A percentile compares a stretch with the other conserved stretches of the same genome.
Conservation (phyloP, 1,139 yeast species). For the Candida sp. region DNA sequence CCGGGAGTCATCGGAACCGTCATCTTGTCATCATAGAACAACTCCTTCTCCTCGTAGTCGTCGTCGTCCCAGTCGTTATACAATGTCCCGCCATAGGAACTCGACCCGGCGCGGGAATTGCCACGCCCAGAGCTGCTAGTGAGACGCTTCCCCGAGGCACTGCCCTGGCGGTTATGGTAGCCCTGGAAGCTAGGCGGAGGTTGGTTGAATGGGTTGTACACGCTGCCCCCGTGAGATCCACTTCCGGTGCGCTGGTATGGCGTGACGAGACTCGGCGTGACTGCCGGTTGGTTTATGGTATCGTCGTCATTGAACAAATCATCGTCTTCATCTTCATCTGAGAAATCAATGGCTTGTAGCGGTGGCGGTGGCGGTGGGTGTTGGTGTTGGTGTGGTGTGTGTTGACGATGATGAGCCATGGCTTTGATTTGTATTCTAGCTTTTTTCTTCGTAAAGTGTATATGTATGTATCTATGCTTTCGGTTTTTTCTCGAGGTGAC, state of each 20-base stretch:
- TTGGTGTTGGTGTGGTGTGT: too few species aligned
- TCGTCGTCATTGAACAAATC: constrained; percentile 1
- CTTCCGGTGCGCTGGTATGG: background rate
- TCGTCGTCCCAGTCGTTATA: background rate
- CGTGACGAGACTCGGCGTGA: background rate
- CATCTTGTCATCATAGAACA: too few species aligned
- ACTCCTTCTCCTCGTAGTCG: background rate
- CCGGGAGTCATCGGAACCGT: too few species aligned
- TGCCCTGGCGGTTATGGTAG: background rate
- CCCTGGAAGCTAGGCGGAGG: background rate
- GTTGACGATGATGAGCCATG: too few species aligned
- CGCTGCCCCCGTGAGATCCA: background rate
- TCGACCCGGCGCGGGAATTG: background rate
- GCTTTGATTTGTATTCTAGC: too few species aligned
- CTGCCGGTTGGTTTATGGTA: constrained; percentile 1
- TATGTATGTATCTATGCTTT: too few species aligned
- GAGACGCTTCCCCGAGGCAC: too few species aligned
- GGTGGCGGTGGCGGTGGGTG: too few species aligned
- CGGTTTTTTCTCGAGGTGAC: too few species aligned
- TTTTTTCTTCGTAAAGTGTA: too few species aligned
- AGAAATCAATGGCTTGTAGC: background rate
- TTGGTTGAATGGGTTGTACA: background rate
- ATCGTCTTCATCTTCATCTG: constrained; percentile 1
- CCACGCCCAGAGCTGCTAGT: too few species aligned
- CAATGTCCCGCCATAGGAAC: background rate